Base-by-base conservation (phyloP, 768 basidiomycete genomes). In the Lentinula lateritia region DNA sequence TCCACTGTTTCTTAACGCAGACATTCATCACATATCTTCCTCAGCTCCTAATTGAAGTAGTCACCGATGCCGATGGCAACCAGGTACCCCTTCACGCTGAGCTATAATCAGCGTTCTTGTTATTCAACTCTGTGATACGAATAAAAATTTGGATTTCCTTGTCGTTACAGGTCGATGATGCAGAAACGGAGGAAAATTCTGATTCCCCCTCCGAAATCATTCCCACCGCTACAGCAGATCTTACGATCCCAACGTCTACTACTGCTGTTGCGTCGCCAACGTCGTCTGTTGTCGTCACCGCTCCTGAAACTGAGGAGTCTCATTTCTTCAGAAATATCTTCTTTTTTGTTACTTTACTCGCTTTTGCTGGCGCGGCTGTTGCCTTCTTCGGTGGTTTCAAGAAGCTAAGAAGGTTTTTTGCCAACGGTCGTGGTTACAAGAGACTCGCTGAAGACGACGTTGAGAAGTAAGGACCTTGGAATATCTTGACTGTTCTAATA, bases 41-140 rank as follows among this genome's bases (percentile, higher is more conserved):
- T 54, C 61, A 88, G 87, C 75, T 90, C 28, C 73, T 72, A 13
- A 65, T 87, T 35, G 86, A 89, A 61, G 58, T 77, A 39, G 79
- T 73, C 50, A 73, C 79, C 54, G 89, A 89, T 64, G 75, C 74
- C 60, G 82, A 89, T 59, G 90, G 87, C 71, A 88, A 92, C 64
- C 80, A 96, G 92, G 93, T 96, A 86, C 95, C 94, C 76, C 75
- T 92, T 69, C 93, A 86, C 71, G 90, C 84, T 84, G 96, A 98
- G 86, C 93, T 98, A 72, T 98, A 84, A 88, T 74, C 71, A 70
- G 78, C 77, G 73, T 72, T 64, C 61, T 59, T 71, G 63, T 70
- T 68, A 61, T 64, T 54, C 72, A 74, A 76, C 70, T 71, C 65
- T 72, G 61, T 72, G 70, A 74, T 79, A 75, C 75, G 71, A 82